Evolutionary conservation across 2,329 filamentous ascomycete species (phyloP), one percentile per base, ranked within the genome.

Genomic region (Laburnicola sp.): DNA sequence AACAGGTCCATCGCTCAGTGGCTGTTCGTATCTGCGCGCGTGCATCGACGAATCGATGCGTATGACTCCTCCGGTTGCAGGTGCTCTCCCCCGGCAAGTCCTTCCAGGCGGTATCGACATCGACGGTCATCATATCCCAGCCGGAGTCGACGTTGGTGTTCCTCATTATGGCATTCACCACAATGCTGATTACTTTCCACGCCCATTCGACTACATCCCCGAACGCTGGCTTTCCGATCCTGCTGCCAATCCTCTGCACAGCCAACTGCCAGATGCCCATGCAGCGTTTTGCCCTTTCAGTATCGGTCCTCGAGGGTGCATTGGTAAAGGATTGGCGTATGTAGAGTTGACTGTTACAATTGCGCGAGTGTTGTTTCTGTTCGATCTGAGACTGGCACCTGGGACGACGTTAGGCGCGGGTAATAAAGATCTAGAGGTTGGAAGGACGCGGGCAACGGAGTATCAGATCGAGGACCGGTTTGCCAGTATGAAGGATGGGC

Each of bases 391-490:
- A 49, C 45, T 70, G 45, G 67, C 64, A 35, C 69, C 69, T 2
- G 70, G 70, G 7, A 68, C 65, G 27, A 65, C 50, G 0, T 38
- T 72, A 41, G 70, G 70, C 27, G 69, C 60, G 21, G 70, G 69
- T 9, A 58, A 53, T 11, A 59, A 58, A 21, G 67, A 69, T 52
- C 44, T 70, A 22, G 70, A 71, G 45, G 57, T 58, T 37, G 70
- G 69, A 3, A 64, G 70, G 50, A 64, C 59, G 36, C 65, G 68
- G 50, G 40, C 54, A 28, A 65, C 51, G 1, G 88, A 91, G 76
- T 89, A 86, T 70, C 87, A 89, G 75, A 74, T 90, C 50, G 74
- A 80, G 45, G 88, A 91, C 67, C 86, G 83, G 16, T 91, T 91
- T 71, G 89, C 87, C 28, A 88, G 86, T 61, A 76, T 82, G 61